Percentiles rank a stretch among this genome's conserved stretches.
These are phyloP conservation scores for Fusarium albosuccineum DNA, from an alignment of 2,329 filamentous ascomycete species.

Conservation along the genomic window DNA sequence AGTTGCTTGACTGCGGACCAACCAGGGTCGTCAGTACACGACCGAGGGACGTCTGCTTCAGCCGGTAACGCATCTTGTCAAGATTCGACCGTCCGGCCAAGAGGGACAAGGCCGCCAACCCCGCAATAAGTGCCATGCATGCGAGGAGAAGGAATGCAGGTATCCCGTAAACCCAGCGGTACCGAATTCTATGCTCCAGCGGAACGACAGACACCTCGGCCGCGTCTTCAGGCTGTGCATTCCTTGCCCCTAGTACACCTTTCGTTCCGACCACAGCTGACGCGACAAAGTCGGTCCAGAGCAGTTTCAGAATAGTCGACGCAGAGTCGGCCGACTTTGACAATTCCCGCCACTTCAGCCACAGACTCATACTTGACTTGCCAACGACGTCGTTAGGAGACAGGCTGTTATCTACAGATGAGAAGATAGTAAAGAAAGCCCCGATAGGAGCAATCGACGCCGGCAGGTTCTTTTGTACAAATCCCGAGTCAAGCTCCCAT, in stretches of 20 bases:
- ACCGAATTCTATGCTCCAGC: slow-evolving; percentile 23
- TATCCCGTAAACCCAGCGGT: slow-evolving; percentile 30
- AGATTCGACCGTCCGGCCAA: slow-evolving; percentile 17
- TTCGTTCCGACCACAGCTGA: slow-evolving; percentile 35
- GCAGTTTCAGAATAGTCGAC: slow-evolving; percentile 14
- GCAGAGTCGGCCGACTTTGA: slow-evolving; percentile 6
- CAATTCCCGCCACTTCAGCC: slow-evolving; percentile 17
- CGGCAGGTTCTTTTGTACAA: slow-evolving; percentile 4
- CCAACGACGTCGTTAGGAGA: neutral
- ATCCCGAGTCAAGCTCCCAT: neutral
- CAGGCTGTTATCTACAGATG: neutral
- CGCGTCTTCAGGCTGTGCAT: slow-evolving; percentile 15
- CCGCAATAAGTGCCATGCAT: slow-evolving; percentile 6
- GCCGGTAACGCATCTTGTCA: slow-evolving; percentile 3
- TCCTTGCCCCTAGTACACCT: slow-evolving; percentile 28
- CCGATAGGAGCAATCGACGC: slow-evolving; percentile 12
- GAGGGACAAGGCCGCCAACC: slow-evolving; percentile 4
- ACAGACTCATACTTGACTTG: slow-evolving; percentile 15
- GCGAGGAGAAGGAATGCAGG: slow-evolving; percentile 27
- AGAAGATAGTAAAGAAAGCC: slow-evolving; percentile 4
- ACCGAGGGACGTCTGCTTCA: slow-evolving; percentile 28
- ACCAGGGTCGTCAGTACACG: slow-evolving; percentile 22
- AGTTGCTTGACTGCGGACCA: slow-evolving; percentile 12
- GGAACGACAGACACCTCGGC: slow-evolving; percentile 11
- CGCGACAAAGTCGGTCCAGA: slow-evolving; percentile 29